A percentile compares a stretch with the other conserved stretches of the same genome.
These are phyloP conservation scores for Carpinus fangiana DNA, from an alignment of 306 rosid genomes.

Conservation along the genomic window DNA sequence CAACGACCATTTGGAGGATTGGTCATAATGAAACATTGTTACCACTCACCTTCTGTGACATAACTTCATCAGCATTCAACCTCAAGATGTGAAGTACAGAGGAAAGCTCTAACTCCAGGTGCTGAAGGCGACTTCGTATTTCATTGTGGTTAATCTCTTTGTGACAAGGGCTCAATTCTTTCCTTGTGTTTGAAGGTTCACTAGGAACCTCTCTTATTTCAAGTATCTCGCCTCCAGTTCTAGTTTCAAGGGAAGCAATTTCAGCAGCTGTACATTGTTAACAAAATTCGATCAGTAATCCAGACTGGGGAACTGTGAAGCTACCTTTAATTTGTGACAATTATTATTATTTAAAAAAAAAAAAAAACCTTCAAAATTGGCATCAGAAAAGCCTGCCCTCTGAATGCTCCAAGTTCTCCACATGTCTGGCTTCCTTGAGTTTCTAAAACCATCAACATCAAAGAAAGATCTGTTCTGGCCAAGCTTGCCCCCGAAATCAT, in stretches of 20 bases:
- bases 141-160: conserved; percentile 39
- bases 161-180: conserved; percentile 31
- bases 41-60: conserved; percentile 40
- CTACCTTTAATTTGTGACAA: background rate
- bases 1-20: background rate
- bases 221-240: conserved; percentile 34
- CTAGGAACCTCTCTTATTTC: conserved; percentile 28
- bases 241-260: conserved; percentile 40
- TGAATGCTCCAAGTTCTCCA: conserved; percentile 74
- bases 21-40: background rate
- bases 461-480: conserved; percentile 36
- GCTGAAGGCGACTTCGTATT: conserved; percentile 52
- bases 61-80: conserved; percentile 36
- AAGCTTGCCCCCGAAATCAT: conserved; percentile 37
- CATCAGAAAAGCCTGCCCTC: conserved; percentile 51
- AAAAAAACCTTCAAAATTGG: conserved; percentile 62
- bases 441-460: conserved; percentile 33
- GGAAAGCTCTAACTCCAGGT: conserved; percentile 68
- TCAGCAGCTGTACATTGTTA: conserved; percentile 56
- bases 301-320: conserved; percentile 8
- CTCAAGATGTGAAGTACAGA: conserved; percentile 53
- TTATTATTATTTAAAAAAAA: background rate
- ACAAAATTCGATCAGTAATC: conserved; percentile 26
- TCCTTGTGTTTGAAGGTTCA: conserved; percentile 23
- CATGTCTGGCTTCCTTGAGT: conserved; percentile 45